phyloP scores from a whole-genome alignment of 2,329 filamentous ascomycete species.

The Pseudogymnoascus sp. region DNA sequence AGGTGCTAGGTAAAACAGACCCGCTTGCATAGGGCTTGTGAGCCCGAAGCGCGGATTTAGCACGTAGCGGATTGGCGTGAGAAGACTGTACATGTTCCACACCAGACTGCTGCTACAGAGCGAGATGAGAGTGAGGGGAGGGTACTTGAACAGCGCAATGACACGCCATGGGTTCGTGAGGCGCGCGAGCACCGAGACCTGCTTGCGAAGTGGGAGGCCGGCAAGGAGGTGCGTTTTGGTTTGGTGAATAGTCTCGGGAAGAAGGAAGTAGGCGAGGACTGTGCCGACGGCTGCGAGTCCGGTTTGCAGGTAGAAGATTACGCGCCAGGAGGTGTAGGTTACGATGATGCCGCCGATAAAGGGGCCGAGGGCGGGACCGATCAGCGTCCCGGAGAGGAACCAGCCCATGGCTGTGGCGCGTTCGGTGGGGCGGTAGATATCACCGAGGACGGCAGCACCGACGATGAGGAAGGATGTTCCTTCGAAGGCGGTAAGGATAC shows the following conservation, averaged over 20 bases:
- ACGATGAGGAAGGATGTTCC: constrained; percentile 69
- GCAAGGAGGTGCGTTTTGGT: constrained; percentile 56
- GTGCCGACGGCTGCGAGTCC: constrained; percentile 56
- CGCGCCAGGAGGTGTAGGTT: constrained; percentile 65
- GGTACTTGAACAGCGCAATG: constrained; percentile 57
- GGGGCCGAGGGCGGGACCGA: constrained; percentile 64
- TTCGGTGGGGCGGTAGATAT: constrained; percentile 59
- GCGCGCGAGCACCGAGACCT: constrained; percentile 48
- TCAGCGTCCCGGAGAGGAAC: constrained; percentile 65
- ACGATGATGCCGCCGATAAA: constrained; percentile 73
- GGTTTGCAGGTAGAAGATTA: constrained; percentile 72
- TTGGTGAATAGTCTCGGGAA: constrained; percentile 67
- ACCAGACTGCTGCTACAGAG: constrained; percentile 57
- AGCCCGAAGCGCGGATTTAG: constrained; percentile 69
- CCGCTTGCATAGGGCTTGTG: constrained; percentile 57
- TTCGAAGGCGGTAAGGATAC: constrained; percentile 67
- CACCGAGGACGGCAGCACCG: constrained; percentile 62
- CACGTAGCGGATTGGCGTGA: constrained; percentile 65
- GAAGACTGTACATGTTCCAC: constrained; percentile 68
- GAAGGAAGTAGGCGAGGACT: constrained; percentile 55
- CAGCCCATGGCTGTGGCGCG: constrained; percentile 67
- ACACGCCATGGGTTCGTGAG: constrained; percentile 64
- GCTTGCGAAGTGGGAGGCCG: constrained; percentile 44
- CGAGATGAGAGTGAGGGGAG: constrained; percentile 58
- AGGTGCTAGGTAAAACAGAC: constrained; percentile 68